These are phyloP conservation scores for Pythium aphanidermatum DNA, from an alignment of 352 stramenopile genomes.

Conservation along the genomic window DNA sequence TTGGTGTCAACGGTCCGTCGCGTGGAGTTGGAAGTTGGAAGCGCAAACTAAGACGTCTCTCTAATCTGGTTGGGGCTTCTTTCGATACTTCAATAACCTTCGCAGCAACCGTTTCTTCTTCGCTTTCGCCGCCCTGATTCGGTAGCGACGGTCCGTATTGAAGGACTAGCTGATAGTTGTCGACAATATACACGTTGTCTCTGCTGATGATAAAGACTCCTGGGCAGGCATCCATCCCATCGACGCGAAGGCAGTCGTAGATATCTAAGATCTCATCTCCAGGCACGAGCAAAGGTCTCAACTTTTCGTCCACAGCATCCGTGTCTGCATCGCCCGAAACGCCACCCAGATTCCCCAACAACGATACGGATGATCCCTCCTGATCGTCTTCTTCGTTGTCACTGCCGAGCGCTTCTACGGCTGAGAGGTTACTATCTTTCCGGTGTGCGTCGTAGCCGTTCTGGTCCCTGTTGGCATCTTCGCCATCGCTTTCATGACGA, in stretches of 20 bases:
- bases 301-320: slow-evolving; percentile 51
- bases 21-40: slow-evolving; percentile 18
- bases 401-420: slow-evolving; percentile 12
- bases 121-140: background rate
- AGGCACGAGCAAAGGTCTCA: slow-evolving; percentile 54
- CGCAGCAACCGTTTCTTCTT: background rate
- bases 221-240: slow-evolving; percentile 73
- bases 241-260: slow-evolving; percentile 62
- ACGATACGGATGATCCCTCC: slow-evolving; percentile 5
- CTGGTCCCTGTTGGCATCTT: too few species aligned
- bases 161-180: slow-evolving; percentile 51
- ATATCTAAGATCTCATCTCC: slow-evolving; percentile 64
- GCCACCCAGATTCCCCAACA: slow-evolving; percentile 5
- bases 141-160: slow-evolving; percentile 16
- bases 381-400: slow-evolving; percentile 22
- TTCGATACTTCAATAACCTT: slow-evolving; percentile 48
- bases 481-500: too few species aligned
- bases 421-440: too few species aligned
- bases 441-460: too few species aligned
- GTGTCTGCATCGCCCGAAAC: slow-evolving; percentile 10
- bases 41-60: slow-evolving; percentile 43
- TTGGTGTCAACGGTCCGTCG: slow-evolving; percentile 4
- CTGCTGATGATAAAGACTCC: slow-evolving; percentile 65
- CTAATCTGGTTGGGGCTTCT: slow-evolving; percentile 41
- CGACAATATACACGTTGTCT: slow-evolving; percentile 63